Percentiles rank a stretch among this genome's conserved stretches.
phyloP scores from a whole-genome alignment of 2,329 filamentous ascomycete species.

The Alternaria sp. region DNA sequence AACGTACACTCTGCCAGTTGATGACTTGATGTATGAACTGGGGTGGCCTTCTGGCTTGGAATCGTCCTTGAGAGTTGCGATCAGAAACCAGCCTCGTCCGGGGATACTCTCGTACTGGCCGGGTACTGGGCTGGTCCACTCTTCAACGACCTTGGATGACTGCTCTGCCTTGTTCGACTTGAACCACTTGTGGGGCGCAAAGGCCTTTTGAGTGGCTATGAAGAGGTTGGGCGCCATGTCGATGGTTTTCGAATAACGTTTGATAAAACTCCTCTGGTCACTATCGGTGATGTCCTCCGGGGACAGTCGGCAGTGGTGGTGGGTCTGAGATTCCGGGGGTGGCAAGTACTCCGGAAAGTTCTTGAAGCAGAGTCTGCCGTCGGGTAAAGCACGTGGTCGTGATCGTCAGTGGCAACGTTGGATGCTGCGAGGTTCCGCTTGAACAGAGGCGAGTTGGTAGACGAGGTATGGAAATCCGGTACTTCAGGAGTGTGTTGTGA shows the following conservation, averaged over 20 bases:
- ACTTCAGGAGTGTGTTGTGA: conserved; percentile 11
- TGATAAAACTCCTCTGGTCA: conserved; percentile 1
- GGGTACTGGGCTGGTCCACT: conserved; percentile 56
- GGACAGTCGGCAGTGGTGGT: conserved; percentile 8
- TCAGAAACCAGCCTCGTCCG: conserved; percentile 58
- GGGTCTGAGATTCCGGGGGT: conserved; percentile 7
- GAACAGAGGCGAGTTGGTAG: conserved; percentile 19
- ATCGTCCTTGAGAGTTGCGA: conserved; percentile 48
- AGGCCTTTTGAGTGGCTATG: conserved; percentile 56
- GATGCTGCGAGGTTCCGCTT: not conserved
- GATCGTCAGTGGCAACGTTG: not conserved
- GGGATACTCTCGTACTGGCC: conserved; percentile 59
- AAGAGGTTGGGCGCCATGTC: conserved; percentile 60
- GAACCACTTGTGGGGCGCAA: conserved; percentile 59
- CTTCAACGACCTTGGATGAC: conserved; percentile 52
- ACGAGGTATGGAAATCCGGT: conserved; percentile 9
- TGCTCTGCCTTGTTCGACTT: conserved; percentile 48
- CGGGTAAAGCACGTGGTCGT: not conserved
- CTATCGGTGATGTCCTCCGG: conserved; percentile 8
- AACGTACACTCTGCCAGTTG: conserved; percentile 24
- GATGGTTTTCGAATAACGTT: conserved; percentile 5
- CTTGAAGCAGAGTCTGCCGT: not conserved
- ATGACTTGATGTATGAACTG: conserved; percentile 21
- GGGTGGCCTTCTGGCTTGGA: conserved; percentile 25
- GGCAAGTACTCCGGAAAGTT: conserved; percentile 3